A percentile compares a stretch with the other conserved stretches of the same genome.
Conservation (phyloP, 352 stramenopile genomes). For the Globisporangium paroecandrum region DNA sequence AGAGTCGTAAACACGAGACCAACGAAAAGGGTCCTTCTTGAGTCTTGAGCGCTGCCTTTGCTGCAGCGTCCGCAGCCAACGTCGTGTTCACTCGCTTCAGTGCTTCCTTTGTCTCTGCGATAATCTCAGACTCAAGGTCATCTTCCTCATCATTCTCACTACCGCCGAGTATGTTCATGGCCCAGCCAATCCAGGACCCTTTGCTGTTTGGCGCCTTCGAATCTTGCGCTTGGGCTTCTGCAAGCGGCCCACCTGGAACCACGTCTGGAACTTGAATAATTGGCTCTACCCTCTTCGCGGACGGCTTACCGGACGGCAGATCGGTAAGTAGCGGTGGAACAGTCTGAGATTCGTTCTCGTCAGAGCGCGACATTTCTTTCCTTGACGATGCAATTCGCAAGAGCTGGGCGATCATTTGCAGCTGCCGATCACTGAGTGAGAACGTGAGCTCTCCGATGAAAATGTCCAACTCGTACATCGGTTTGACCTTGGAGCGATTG, state of each 20-base stretch:
- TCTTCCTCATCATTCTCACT: slow-evolving; percentile 60
- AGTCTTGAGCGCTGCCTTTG: slow-evolving; percentile 5
- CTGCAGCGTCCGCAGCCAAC: slow-evolving; percentile 14
- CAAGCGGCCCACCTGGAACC: background rate
- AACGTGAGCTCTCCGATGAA: slow-evolving; percentile 72
- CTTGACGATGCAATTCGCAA: slow-evolving; percentile 37
- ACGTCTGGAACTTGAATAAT: background rate
- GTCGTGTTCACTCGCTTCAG: slow-evolving; percentile 29
- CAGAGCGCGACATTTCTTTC: slow-evolving; percentile 19
- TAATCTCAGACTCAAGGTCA: slow-evolving; percentile 61
- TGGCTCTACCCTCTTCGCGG: background rate
- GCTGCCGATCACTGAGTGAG: slow-evolving; percentile 77
- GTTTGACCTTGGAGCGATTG: slow-evolving; percentile 31
- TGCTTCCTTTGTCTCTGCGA: slow-evolving; percentile 59
- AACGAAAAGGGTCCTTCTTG: slow-evolving; percentile 20
- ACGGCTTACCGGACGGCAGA: background rate
- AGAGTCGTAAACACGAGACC: slow-evolving; percentile 50
- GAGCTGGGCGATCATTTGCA: slow-evolving; percentile 78
- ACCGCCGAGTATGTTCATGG: slow-evolving; percentile 54
- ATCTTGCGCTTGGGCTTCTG: background rate
- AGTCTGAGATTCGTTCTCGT: background rate
- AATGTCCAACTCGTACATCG: slow-evolving; percentile 65
- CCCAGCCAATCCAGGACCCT: slow-evolving; percentile 66
- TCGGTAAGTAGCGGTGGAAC: background rate
- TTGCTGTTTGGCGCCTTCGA: slow-evolving; percentile 5